A percentile compares a stretch with the other conserved stretches of the same genome.
Conservation (phyloP, 2,329 filamentous ascomycete genomes). For the Cladorrhinum sp. region DNA sequence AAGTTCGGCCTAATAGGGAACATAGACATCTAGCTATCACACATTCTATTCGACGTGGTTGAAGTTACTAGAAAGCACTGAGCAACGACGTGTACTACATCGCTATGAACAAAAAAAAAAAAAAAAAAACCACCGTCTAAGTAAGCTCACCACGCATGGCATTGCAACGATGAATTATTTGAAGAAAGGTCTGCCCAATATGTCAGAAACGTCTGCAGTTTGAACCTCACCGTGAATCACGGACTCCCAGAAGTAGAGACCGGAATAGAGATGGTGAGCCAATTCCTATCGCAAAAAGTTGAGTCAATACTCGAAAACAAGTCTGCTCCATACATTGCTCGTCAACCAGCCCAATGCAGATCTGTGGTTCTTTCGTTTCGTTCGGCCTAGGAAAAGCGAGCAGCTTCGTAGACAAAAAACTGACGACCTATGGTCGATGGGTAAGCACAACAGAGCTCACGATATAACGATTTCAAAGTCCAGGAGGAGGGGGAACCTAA, state of each 20-base stretch:
- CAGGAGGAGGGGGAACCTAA: conserved; percentile 56
- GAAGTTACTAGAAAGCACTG: not conserved
- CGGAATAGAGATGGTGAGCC: not conserved
- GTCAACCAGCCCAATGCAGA: not conserved
- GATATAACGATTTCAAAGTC: conserved; percentile 42
- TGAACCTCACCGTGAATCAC: not conserved
- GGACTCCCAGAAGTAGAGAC: not conserved
- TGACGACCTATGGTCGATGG: not conserved
- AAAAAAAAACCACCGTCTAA: not conserved
- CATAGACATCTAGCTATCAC: not conserved
- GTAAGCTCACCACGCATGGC: not conserved
- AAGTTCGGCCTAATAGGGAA: too few relatives aligned
- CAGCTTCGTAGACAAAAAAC: not conserved
- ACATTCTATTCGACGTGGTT: not conserved
- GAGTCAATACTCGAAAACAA: not conserved
- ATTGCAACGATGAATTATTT: not conserved
- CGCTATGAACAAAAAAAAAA: too few relatives aligned
- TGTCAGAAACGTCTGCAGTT: not conserved
- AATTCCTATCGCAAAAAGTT: not conserved
- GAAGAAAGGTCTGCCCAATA: not conserved
- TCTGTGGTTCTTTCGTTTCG: not conserved
- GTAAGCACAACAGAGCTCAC: not conserved
- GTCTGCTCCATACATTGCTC: not conserved
- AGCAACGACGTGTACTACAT: not conserved
- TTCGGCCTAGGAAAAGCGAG: not conserved